Percentiles rank a stretch among this genome's conserved stretches.
Evolutionary conservation across 2,329 filamentous ascomycete genomes (phyloP).

Genomic region (Penicillium glabrum): DNA sequence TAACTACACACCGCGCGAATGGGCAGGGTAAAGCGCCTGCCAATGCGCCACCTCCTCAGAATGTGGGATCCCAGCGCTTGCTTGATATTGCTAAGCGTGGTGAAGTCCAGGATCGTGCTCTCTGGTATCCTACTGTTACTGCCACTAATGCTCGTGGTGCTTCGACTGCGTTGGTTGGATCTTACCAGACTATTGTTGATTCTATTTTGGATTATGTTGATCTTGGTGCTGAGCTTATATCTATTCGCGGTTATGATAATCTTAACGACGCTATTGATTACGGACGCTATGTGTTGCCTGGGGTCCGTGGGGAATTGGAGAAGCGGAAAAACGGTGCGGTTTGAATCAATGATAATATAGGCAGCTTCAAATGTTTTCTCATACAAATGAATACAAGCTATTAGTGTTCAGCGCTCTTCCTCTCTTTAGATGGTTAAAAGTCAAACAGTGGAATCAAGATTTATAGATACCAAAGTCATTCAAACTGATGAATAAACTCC

Average conservation of each 20-base stretch:
- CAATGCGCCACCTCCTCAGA: conserved; percentile 50
- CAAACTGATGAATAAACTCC: too few relatives aligned
- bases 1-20: conserved; percentile 47
- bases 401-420: too few relatives aligned
- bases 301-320: conserved; percentile 39
- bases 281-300: conserved; percentile 56
- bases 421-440: too few relatives aligned
- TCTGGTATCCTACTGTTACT: conserved; percentile 65
- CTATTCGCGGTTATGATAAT: conserved; percentile 63
- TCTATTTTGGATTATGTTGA: conserved; percentile 60
- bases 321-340: conserved; percentile 1
- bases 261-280: conserved; percentile 62
- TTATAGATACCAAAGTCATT: too few relatives aligned
- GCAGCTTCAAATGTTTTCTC: neutral
- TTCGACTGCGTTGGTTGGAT: conserved; percentile 60
- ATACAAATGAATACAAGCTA: too few relatives aligned
- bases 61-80: conserved; percentile 59
- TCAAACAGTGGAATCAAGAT: too few relatives aligned
- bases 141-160: conserved; percentile 61
- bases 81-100: conserved; percentile 55
- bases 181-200: conserved; percentile 53
- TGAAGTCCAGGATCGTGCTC: conserved; percentile 60
- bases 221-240: conserved; percentile 58
- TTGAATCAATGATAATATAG: neutral
- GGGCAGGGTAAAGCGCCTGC: conserved; percentile 33